These are phyloP conservation scores for Elaeagnus macrophylla DNA, from an alignment of 306 rosid genomes.

Conservation along the genomic window DNA sequence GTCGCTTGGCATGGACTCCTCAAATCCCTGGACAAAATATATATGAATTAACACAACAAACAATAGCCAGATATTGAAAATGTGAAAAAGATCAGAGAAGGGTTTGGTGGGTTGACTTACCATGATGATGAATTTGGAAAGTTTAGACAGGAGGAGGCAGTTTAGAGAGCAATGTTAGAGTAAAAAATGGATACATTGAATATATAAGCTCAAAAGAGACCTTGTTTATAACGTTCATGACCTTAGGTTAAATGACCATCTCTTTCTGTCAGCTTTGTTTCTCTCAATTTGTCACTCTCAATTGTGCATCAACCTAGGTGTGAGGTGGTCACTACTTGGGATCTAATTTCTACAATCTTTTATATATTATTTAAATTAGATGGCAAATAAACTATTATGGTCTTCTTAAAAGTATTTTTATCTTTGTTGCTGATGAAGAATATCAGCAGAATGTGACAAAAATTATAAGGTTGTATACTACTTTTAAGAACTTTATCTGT, in stretches of 20 bases:
- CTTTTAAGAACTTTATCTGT: too few species aligned
- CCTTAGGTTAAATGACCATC: conserved; percentile 24
- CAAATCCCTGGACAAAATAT: conserved; percentile 20
- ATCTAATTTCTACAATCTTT: conserved; percentile 7
- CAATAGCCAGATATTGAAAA: neutral
- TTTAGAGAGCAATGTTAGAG: neutral
- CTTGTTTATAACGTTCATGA: conserved; percentile 29
- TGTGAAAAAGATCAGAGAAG: conserved; percentile 14
- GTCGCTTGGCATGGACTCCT: conserved; percentile 24
- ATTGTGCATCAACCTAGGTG: conserved; percentile 16
- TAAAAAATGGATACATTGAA: neutral
- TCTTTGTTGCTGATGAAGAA: too few species aligned
- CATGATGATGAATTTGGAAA: conserved; percentile 24
- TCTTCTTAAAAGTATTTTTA: too few species aligned
- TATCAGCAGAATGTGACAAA: too few species aligned
- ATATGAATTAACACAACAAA: neutral
- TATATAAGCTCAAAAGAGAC: conserved; percentile 4
- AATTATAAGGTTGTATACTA: too few species aligned
- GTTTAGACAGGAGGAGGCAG: conserved; percentile 22
- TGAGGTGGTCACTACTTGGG: neutral
- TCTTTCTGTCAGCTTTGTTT: conserved; percentile 11
- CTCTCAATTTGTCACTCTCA: conserved; percentile 21
- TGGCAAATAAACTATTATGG: too few species aligned
- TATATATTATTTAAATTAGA: neutral
- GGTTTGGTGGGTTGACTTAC: conserved; percentile 24